Evolutionary conservation across 2,329 filamentous ascomycete species (phyloP).

Genomic region (Sclerotinia glacialis): DNA sequence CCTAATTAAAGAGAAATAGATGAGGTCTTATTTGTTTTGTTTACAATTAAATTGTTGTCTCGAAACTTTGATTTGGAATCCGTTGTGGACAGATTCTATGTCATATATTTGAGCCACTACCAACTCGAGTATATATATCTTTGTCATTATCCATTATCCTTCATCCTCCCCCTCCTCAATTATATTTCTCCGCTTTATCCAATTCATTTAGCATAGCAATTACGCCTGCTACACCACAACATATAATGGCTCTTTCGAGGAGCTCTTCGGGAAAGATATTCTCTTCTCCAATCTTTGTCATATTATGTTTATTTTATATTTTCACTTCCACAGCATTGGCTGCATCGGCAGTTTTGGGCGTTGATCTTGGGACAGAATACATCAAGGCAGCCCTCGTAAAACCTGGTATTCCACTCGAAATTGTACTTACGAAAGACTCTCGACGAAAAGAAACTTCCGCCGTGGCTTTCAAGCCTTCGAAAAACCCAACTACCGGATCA

Average conservation of each 20-base stretch:
- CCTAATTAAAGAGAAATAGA: background rate
- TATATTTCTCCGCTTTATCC: slow-evolving; percentile 26
- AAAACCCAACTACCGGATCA: slow-evolving; percentile 57
- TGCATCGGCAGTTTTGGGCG: slow-evolving; percentile 73
- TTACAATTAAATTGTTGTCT: background rate
- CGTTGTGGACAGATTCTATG: slow-evolving; percentile 39
- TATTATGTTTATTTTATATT: slow-evolving; percentile 39
- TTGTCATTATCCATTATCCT: slow-evolving; percentile 1
- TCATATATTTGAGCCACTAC: background rate
- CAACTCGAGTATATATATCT: no score
- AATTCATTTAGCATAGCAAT: slow-evolving; percentile 35
- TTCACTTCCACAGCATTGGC: slow-evolving; percentile 40
- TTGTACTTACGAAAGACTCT: slow-evolving; percentile 96
- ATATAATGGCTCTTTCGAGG: slow-evolving; percentile 34
- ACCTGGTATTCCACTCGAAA: slow-evolving; percentile 93
- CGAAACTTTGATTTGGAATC: background rate
- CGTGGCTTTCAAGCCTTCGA: slow-evolving; percentile 88
- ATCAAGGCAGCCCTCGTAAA: slow-evolving; percentile 96
- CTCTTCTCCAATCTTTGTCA: slow-evolving; percentile 33
- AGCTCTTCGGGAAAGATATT: slow-evolving; percentile 27
- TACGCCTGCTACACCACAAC: slow-evolving; percentile 22
- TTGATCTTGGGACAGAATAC: slow-evolving; percentile 94
- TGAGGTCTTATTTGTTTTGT: background rate
- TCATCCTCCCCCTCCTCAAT: slow-evolving; percentile 19
- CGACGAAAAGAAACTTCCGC: slow-evolving; percentile 91